phyloP scores from a whole-genome alignment of 2,329 filamentous ascomycete genomes.

The Fusarium pilosicola region DNA sequence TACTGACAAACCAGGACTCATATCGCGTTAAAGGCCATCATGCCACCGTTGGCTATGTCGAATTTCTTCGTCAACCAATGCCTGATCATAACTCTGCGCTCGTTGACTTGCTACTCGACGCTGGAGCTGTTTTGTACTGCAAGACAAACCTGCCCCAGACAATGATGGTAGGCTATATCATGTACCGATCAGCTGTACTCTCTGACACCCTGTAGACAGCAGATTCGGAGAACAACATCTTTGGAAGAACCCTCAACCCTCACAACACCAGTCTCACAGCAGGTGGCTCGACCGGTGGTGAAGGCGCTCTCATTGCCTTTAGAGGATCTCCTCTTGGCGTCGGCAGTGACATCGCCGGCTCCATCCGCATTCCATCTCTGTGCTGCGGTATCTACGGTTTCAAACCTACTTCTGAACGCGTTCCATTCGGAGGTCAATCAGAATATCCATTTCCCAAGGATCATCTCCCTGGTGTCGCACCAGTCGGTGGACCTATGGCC shows the following conservation, averaged over 20 bases:
- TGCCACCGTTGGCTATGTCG: conserved; percentile 41
- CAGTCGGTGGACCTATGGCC: conserved; percentile 56
- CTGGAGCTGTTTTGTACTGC: conserved; percentile 45
- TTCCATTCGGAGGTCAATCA: conserved; percentile 52
- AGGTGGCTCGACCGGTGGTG: conserved; percentile 42
- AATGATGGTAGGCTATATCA: conserved; percentile 62
- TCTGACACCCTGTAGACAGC: conserved; percentile 33
- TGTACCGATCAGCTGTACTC: fast-evolving
- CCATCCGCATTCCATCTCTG: conserved; percentile 61
- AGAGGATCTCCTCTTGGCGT: conserved; percentile 42
- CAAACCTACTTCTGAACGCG: conserved; percentile 65
- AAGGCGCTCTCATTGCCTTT: conserved; percentile 35
- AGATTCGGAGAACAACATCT: conserved; percentile 53
- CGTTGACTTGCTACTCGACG: conserved; percentile 39
- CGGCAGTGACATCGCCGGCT: conserved; percentile 53
- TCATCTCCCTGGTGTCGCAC: conserved; percentile 44
- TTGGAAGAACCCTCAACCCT: conserved; percentile 42
- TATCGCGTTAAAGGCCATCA: conserved; percentile 35
- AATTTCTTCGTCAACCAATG: conserved; percentile 37
- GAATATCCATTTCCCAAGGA: conserved; percentile 31
- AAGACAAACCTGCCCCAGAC: conserved; percentile 66
- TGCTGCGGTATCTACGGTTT: conserved; percentile 67
- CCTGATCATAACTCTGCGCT: conserved; percentile 37
- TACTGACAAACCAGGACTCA: conserved; percentile 37
- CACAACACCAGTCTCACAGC: conserved; percentile 49